Percentiles rank a stretch among this genome's conserved stretches.
phyloP scores from a whole-genome alignment of 768 basidiomycete species.

The Rhizopogon vesiculosus region DNA sequence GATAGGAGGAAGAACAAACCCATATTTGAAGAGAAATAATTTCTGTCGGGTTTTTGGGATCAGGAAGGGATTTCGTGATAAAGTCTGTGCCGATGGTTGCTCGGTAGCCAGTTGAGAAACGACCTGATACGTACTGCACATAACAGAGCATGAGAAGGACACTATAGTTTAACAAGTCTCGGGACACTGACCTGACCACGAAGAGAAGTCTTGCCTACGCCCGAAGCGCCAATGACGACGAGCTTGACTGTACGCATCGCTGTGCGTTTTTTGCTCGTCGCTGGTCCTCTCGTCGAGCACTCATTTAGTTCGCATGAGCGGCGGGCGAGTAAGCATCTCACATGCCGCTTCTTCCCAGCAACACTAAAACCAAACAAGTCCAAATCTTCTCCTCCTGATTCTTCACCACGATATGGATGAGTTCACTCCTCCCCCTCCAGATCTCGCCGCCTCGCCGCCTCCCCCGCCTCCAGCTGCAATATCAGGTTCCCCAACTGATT shows the following conservation, averaged over 20 bases:
- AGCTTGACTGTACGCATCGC: constrained; percentile 73
- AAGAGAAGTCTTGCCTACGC: constrained; percentile 82
- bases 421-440: constrained; percentile 32
- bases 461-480: constrained; percentile 42
- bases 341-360: constrained; percentile 7
- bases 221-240: constrained; percentile 76
- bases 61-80: constrained; percentile 67
- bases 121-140: constrained; percentile 65
- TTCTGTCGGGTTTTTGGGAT: constrained; percentile 51
- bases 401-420: constrained; percentile 19
- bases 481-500: constrained; percentile 87
- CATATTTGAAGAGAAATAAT: constrained; percentile 67
- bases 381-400: constrained; percentile 7
- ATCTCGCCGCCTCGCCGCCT: constrained; percentile 34
- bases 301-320: not conserved
- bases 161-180: not conserved
- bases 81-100: constrained; percentile 92
- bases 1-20: constrained; percentile 30
- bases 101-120: constrained; percentile 72
- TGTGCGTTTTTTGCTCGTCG: not conserved
- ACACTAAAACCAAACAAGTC: constrained; percentile 11
- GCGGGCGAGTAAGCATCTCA: not conserved
- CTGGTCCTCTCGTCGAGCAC: not conserved
- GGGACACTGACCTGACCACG: constrained; percentile 56
- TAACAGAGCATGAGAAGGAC: not conserved